Evolutionary conservation across 176 grass and related monocot species (phyloP), one percentile per base, ranked within the genome.

Genomic region (sorghum (Sorghum bicolor)): DNA sequence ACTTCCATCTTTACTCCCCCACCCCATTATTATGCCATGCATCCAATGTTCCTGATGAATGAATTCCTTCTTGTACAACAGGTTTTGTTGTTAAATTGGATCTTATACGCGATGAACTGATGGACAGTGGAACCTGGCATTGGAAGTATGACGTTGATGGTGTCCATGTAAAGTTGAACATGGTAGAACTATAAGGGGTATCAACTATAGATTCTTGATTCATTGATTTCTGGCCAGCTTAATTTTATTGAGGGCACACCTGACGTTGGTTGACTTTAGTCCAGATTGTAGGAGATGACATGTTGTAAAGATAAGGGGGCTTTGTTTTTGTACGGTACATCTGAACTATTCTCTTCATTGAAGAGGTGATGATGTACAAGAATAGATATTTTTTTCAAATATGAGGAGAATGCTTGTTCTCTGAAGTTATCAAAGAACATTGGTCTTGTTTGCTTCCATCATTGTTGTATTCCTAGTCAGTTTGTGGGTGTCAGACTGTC

Each of bases 41-140:
- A 39, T 53, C 65, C 72, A 50, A 70, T 26, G 15, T 29, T 22
- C 37, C 84, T 85, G 36, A 63, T 85, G 43, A 62, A n/a, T 73
- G 41, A 52, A 76, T 55, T 41, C 75, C 25, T 61, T 28, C 76
- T 22, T 85, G 8, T 80, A 58, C 29, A 36, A 72, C 86, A 99
- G 96, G 87, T 74, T 90, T 94, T 78, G 45, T 55, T 76, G 80
- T 86, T 31, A 92, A 86, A 55, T 81, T 99, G 77, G 85, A 99
- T 48, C 89, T 50, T 62, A 90, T 96, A 80, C 67, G 24, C 9
- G 38, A 87, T 19, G 86, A 94, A 67, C 44, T 86, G 77, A 90
- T 85, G 87, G 87, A 90, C 65, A 87, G 64, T 15, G 89, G 96
- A 47, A 88, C 87, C 41, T 99, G 96, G 96, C 88, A 90, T 77